A percentile compares a stretch with the other conserved stretches of the same genome.
Evolutionary conservation across 257 asterid genomes (phyloP).

Genomic region (Oldenlandia corymbosa): DNA sequence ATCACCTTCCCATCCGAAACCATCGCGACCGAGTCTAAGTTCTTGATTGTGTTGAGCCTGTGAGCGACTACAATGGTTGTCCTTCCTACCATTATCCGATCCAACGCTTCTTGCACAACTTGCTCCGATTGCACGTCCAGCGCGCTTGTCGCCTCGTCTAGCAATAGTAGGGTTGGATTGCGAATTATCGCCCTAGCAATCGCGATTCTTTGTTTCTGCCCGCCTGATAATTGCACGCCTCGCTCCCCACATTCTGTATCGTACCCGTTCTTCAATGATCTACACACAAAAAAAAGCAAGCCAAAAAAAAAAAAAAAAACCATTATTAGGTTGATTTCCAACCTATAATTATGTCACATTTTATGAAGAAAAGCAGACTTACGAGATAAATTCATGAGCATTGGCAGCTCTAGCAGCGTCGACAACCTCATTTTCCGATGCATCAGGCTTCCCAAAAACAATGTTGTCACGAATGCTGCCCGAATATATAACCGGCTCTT

Average conservation of each 20-base stretch:
- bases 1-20: constrained; percentile 61
- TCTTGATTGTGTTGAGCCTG: constrained; percentile 72
- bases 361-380: constrained; percentile 19
- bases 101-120: constrained; percentile 72
- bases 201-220: constrained; percentile 78
- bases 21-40: constrained; percentile 56
- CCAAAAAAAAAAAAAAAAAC: no score
- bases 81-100: constrained; percentile 63
- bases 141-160: constrained; percentile 90
- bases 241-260: constrained; percentile 75
- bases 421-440: constrained; percentile 54
- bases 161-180: constrained; percentile 48
- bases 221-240: constrained; percentile 74
- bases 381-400: constrained; percentile 86
- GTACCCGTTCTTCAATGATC: constrained; percentile 59
- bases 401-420: constrained; percentile 79
- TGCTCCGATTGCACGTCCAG: constrained; percentile 77
- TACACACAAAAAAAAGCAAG: neutral
- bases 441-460: constrained; percentile 51
- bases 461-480: constrained; percentile 74
- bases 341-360: neutral
- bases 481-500: constrained; percentile 73
- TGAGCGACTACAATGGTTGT: constrained; percentile 80
- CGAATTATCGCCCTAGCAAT: constrained; percentile 75
- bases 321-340: no score